Conservation (phyloP, 257 asterid genomes). For the Lithospermum erythrorhizon region DNA sequence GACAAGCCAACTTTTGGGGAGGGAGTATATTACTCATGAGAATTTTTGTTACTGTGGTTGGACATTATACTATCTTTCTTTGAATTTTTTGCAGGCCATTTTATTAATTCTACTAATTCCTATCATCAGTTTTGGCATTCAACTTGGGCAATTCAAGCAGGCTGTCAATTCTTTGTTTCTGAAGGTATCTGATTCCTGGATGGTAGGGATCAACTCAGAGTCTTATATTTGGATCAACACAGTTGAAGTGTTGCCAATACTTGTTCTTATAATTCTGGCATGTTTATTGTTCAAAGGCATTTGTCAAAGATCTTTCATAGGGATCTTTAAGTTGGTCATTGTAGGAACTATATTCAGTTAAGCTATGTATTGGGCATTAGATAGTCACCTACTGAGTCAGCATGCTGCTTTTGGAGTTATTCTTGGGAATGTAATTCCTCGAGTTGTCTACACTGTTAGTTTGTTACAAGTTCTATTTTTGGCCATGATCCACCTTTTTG, state of each 20-base stretch:
- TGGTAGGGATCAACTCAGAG: conserved; percentile 31
- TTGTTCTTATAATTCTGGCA: conserved; percentile 50
- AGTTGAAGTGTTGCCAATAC: conserved; percentile 46
- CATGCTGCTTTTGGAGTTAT: conserved; percentile 19
- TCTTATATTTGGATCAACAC: conserved; percentile 41
- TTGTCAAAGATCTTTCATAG: conserved; percentile 26
- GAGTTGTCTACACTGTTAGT: conserved; percentile 54
- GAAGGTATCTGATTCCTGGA: conserved; percentile 43
- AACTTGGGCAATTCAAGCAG: conserved; percentile 45
- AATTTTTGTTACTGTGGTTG: too few relatives aligned
- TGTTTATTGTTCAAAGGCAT: conserved; percentile 46
- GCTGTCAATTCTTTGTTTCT: conserved; percentile 40
- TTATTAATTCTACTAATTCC: conserved; percentile 61
- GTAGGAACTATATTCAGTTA: conserved; percentile 42
- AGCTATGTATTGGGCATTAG: conserved; percentile 54
- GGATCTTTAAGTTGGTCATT: conserved; percentile 40
- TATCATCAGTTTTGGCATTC: conserved; percentile 67
- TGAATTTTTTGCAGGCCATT: conserved; percentile 43
- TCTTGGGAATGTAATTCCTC: conserved; percentile 57
- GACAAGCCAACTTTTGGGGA: neutral
- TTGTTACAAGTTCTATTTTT: conserved; percentile 48
- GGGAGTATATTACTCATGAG: neutral
- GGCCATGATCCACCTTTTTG: conserved; percentile 25
- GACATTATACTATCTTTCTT: too few relatives aligned
- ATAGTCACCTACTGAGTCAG: conserved; percentile 29